phyloP scores from a whole-genome alignment of 371 early-diverging fungal genomes.

The Lichtheimia ornata region DNA sequence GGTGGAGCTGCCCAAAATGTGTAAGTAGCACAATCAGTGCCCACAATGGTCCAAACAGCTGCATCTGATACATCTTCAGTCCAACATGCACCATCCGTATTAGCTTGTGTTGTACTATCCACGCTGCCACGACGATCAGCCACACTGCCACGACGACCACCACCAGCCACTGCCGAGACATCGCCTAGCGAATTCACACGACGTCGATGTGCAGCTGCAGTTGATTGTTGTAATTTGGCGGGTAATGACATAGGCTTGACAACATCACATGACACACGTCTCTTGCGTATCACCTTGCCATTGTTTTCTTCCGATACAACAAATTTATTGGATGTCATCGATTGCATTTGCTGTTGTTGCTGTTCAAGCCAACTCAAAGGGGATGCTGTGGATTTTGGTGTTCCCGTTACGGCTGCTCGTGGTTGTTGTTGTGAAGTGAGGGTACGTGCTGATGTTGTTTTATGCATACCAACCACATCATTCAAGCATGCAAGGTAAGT shows the following conservation, averaged over 20 bases:
- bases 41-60: constrained; percentile 90
- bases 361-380: constrained; percentile 18
- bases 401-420: background rate
- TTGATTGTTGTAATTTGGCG: constrained; percentile 17
- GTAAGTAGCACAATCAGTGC: constrained; percentile 79
- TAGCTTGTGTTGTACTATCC: constrained; percentile 8
- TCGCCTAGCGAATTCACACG: constrained; percentile 49
- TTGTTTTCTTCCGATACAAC: constrained; percentile 23
- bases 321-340: constrained; percentile 9
- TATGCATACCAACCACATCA: constrained; percentile 80
- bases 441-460: constrained; percentile 58
- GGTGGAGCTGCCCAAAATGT: constrained; percentile 65
- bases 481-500: constrained; percentile 77
- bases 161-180: constrained; percentile 5
- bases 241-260: constrained; percentile 31
- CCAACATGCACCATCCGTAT: constrained; percentile 64
- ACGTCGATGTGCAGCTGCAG: constrained; percentile 29
- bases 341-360: constrained; percentile 4
- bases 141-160: background rate
- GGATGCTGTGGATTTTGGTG: background rate
- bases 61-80: constrained; percentile 86
- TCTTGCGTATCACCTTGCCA: constrained; percentile 39
- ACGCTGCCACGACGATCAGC: constrained; percentile 11
- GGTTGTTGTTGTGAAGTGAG: constrained; percentile 17
- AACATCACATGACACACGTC: constrained; percentile 50